Conservation (phyloP, 1,284 basidiomycete species). For the Cryptococcus depauperatus region DNA sequence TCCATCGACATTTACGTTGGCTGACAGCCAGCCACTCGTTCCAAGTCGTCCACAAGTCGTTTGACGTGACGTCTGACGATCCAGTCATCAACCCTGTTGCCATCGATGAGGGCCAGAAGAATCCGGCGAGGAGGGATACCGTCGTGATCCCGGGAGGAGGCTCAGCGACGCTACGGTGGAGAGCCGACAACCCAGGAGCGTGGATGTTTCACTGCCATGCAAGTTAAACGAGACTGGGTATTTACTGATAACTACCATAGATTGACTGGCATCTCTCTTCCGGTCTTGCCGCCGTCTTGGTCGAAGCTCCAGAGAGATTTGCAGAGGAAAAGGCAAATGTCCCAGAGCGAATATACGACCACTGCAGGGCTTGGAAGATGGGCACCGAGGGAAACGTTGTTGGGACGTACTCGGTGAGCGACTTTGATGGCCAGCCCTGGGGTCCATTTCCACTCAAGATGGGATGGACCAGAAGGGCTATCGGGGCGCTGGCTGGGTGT, state of each 20-base stretch:
- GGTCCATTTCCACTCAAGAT: constrained; percentile 55
- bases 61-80: constrained; percentile 69
- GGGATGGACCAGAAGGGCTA: constrained; percentile 74
- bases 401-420: constrained; percentile 40
- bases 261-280: constrained; percentile 43
- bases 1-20: too few relatives aligned
- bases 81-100: constrained; percentile 66
- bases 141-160: constrained; percentile 47
- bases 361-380: constrained; percentile 59
- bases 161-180: constrained; percentile 45
- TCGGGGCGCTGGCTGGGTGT: constrained; percentile 78
- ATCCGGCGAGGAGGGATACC: constrained; percentile 75
- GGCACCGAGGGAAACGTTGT: constrained; percentile 61
- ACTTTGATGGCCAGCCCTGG: constrained; percentile 53
- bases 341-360: constrained; percentile 49
- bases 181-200: constrained; percentile 50
- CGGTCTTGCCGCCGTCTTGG: constrained; percentile 46
- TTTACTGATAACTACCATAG: constrained; percentile 6
- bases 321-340: constrained; percentile 22
- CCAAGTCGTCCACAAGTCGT: constrained; percentile 64
- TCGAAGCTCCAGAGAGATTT: constrained; percentile 42
- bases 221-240: constrained; percentile 5
- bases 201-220: constrained; percentile 49
- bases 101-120: constrained; percentile 61
- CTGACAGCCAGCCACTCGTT: too few relatives aligned